These are phyloP conservation scores for Cubamyces lactineus DNA, from an alignment of 768 basidiomycete species.

Conservation along the genomic window DNA sequence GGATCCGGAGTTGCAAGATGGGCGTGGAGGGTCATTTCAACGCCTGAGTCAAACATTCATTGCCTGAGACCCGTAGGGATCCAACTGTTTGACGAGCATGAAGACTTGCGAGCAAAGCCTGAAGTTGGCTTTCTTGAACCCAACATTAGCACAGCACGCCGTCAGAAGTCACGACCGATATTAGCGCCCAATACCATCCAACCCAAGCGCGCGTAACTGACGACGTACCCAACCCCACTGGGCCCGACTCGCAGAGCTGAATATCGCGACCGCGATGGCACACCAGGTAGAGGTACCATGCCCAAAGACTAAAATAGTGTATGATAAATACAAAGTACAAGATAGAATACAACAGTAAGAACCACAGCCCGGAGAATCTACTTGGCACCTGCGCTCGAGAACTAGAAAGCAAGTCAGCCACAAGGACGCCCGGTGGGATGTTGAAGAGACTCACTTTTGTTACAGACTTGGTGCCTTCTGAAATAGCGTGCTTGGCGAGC, in stretches of 20 bases:
- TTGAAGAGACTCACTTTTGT: slow-evolving; percentile 60
- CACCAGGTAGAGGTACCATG: neutral
- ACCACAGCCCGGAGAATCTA: slow-evolving; percentile 38
- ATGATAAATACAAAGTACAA: slow-evolving; percentile 26
- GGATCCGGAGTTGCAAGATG: neutral
- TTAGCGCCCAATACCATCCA: too few species aligned
- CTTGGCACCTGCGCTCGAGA: slow-evolving; percentile 74
- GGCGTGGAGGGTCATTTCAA: slow-evolving; percentile 1
- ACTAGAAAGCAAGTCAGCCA: slow-evolving; percentile 41
- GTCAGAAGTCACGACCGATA: too few species aligned
- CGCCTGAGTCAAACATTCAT: neutral
- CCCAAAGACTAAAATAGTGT: slow-evolving; percentile 19
- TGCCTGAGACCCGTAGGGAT: too few species aligned
- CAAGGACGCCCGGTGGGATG: neutral
- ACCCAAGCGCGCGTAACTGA: too few species aligned
- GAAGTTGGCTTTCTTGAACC: too few species aligned
- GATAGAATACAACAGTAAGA: slow-evolving; percentile 33
- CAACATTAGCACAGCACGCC: too few species aligned
- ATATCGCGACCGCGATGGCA: too few species aligned
- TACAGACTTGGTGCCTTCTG: slow-evolving; percentile 92
- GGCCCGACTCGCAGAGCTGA: too few species aligned
- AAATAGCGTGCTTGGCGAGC: slow-evolving; percentile 92
- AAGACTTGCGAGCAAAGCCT: too few species aligned
- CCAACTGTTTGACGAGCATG: too few species aligned
- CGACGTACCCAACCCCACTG: too few species aligned